Conservation (phyloP, 2,329 filamentous ascomycete genomes). For the Nakataea oryzae region DNA sequence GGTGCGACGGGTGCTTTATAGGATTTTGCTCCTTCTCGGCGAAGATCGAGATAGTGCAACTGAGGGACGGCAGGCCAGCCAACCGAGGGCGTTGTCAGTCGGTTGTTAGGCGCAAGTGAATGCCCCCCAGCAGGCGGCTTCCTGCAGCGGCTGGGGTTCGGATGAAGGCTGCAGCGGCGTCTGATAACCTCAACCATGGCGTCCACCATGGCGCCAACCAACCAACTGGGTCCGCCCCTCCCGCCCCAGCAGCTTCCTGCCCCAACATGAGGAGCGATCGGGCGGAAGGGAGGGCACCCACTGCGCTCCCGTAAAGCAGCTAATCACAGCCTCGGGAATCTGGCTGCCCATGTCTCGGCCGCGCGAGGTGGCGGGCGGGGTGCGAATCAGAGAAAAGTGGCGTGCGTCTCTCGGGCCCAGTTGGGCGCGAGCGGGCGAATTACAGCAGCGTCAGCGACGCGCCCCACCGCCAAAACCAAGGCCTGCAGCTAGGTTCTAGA, state of each 20-base stretch:
- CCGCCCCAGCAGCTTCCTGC: neutral
- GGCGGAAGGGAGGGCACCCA: neutral
- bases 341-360: neutral
- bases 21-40: neutral
- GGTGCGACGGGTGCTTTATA: neutral
- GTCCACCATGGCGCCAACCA: neutral
- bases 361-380: no score
- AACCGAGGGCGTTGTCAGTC: neutral
- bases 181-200: neutral
- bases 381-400: neutral
- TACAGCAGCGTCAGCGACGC: neutral
- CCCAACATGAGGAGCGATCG: neutral
- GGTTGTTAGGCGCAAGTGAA: neutral
- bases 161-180: neutral
- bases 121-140: neutral
- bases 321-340: neutral
- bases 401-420: neutral
- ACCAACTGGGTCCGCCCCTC: no score
- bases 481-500: neutral
- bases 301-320: neutral
- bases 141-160: neutral
- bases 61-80: neutral
- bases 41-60: neutral
- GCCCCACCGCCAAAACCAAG: neutral
- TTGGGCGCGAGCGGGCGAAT: neutral